Evolutionary conservation across 2,329 filamentous ascomycete genomes (phyloP), one percentile per base, ranked within the genome.

Genomic region (Achaetomium macrosporum): DNA sequence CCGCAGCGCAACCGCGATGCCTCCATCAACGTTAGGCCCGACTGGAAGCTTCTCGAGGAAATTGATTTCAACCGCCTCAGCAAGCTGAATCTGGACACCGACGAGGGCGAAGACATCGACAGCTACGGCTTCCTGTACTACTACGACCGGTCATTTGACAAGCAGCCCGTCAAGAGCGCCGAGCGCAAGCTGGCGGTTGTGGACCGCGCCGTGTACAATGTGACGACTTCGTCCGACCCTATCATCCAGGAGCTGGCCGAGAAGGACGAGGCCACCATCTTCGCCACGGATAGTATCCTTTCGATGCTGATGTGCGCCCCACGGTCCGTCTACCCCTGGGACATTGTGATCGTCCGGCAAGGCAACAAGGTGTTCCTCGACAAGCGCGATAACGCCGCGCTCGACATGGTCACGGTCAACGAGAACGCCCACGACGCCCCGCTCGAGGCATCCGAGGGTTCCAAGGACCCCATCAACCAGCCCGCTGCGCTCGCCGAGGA

Each of bases 241-340:
- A 83, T 99, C 65, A 95, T 99, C 68, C 92, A 97, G 76, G 92
- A 97, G 69, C 83, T 97, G 51, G 88, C 93, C 58, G 92, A 97
- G 65, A 95, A 91, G 77, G 84, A 95, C 67, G 91, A 96, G 75
- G 93, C 91, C 43, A 93, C 89, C 63, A 92, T 99, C 66, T 99
- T 97, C 68, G 90, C 93, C 59, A 96, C 93, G 42, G 91, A 96
- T 72, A 96, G 87, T 74, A 91, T 99, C 65, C 83, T 99, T 55
- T 97, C 92, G 61, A 97, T 96, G 90, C 85, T 99, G 65, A 99
- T 99, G 93, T 99, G 93, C 74, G 85, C 93, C 47, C 88, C 93
- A 55, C 89, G 95, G 66, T 96, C 90, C 53, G 89, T 99, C 59
- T 97, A 97, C 78, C 91, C 91, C 41, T 99, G 93, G 93, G 93